phyloP scores from a whole-genome alignment of 225 moss, liverwort and hornwort species.

The Rhytidiadelphus loreus region DNA sequence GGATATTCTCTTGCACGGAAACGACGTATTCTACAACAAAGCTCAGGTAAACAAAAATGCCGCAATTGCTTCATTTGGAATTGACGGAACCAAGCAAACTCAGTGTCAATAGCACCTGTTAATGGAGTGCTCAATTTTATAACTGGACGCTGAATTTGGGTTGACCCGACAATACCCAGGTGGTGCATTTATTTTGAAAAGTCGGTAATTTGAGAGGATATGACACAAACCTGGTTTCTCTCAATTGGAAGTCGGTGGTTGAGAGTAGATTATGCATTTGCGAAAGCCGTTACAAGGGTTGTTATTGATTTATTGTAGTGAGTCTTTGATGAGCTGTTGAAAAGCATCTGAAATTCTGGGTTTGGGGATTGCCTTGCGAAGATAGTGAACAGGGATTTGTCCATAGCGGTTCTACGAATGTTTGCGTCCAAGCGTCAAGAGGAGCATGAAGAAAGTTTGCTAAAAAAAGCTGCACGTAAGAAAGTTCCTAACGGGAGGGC shows the following conservation, averaged over 20 bases:
- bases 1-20: conserved; percentile 85
- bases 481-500: conserved; percentile 6
- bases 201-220: not conserved
- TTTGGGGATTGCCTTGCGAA: conserved; percentile 16
- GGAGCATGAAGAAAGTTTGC: conserved; percentile 40
- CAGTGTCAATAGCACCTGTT: not conserved
- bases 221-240: not conserved
- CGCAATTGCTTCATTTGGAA: not conserved
- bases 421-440: conserved; percentile 67
- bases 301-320: not conserved
- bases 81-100: not conserved
- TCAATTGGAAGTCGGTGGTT: not conserved
- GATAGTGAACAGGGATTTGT: conserved; percentile 95
- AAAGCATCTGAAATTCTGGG: not conserved
- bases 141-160: not conserved
- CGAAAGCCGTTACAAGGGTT: not conserved
- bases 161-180: not conserved
- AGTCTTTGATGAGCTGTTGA: not conserved
- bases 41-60: conserved; percentile 56
- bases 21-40: conserved; percentile 97
- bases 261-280: not conserved
- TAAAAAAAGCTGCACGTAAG: conserved; percentile 33
- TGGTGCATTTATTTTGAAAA: not conserved
- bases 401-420: conserved; percentile 77
- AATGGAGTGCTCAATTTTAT: not conserved